These are phyloP conservation scores for Vanrija humicola DNA, from an alignment of 1,284 basidiomycete genomes.

Conservation along the genomic window DNA sequence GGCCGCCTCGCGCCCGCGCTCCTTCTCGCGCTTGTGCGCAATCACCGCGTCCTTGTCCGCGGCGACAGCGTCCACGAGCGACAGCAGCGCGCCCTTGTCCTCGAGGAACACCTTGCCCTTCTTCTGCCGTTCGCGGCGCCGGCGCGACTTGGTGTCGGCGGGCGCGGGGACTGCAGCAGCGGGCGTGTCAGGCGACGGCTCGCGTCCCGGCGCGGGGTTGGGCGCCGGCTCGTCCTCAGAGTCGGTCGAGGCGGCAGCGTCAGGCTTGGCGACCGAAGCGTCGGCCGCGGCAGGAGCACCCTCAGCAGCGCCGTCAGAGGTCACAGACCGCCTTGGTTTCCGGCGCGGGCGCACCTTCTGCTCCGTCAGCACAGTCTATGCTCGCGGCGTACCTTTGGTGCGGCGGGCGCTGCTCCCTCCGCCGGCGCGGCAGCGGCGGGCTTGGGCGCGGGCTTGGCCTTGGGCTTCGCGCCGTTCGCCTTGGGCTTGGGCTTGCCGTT, in stretches of 20 bases:
- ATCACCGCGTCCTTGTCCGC: slow-evolving; percentile 22
- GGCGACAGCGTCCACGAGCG: slow-evolving; percentile 27
- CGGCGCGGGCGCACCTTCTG: not conserved
- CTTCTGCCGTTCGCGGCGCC: slow-evolving; percentile 29
- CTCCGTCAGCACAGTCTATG: no score
- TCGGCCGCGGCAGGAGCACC: not conserved
- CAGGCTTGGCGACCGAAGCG: no score
- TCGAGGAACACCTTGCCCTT: slow-evolving; percentile 47
- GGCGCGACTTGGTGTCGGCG: slow-evolving; percentile 1
- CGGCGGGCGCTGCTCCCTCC: no score
- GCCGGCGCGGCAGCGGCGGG: no score
- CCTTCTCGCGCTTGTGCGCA: slow-evolving; percentile 16
- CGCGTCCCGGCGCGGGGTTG: not conserved
- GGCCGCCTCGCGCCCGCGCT: slow-evolving; percentile 6
- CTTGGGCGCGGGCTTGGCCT: not conserved
- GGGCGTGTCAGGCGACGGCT: no score
- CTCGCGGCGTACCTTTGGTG: not conserved
- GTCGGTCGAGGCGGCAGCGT: not conserved
- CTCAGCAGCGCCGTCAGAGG: not conserved
- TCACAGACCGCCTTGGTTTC: not conserved
- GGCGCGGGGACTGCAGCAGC: not conserved
- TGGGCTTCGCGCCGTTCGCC: not conserved
- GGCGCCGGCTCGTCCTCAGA: not conserved
- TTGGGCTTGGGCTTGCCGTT: not conserved
- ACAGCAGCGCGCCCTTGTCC: slow-evolving; percentile 35